Evolutionary conservation across 345 rosid genomes (phyloP), one percentile per base, ranked within the genome.

Genomic region (Lumnitzera littorea): DNA sequence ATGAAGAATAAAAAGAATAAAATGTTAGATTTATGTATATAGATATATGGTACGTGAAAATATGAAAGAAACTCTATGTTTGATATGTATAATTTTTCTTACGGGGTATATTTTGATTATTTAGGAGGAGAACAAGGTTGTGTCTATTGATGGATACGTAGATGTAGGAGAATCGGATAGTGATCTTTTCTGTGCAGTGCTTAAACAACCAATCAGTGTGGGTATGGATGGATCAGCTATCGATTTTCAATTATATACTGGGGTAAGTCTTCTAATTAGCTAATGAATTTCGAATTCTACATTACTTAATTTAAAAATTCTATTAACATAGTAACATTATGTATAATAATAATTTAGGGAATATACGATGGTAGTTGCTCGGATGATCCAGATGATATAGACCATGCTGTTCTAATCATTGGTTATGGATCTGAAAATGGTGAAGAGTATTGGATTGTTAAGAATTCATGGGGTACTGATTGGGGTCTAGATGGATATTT

Each of bases 401-500:
- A 91, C 76, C 96, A 88, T 56, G 96, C 94, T 0, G 87, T 82
- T 48, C 50, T 88, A 63, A 73, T 88, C 2, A 86, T 88, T 49
- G 98, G 98, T 6, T 91, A 78, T 16, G 96, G 84, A 15, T 78
- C 96, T 1, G 83, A 88, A 73, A 67, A 53, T 3, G 76, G 51
- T 27, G 85, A 84, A 60, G 79, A 85, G n/a, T 91, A 88, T 53
- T 91, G 96, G 98, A 81, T 91, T 5, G 90, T 80, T 67, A 88
- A 78, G 64, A 88, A 91, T 59, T 91, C 95, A 1, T 84, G 95
- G 91, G 95, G 95, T 23, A 80, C 90, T 13, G 75, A 67, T 8
- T 87, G 95, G 95, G 95, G 95, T 12, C 57, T 80, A 3, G 70
- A 77, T 0, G 91, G 88, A 17, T 87, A 84, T 48, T 75, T 87